Conservation (phyloP, 306 rosid species). For the Malus sylvestris region DNA sequence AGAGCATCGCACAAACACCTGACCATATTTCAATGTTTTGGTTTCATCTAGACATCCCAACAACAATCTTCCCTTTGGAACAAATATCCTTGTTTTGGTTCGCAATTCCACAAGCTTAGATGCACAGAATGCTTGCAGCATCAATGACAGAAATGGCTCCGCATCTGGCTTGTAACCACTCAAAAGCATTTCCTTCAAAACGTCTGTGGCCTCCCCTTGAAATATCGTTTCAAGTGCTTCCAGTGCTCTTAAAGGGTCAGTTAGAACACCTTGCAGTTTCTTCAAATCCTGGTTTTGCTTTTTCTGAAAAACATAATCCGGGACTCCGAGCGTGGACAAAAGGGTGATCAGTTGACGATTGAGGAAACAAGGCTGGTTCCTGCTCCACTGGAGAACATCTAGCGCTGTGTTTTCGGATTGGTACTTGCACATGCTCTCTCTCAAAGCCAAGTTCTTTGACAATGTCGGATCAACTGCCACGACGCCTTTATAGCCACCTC, state of each 20-base stretch:
- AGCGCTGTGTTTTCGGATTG: constrained; percentile 19
- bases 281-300: constrained; percentile 22
- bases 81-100: constrained; percentile 19
- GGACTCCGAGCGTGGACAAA: constrained; percentile 31
- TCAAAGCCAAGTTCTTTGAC: constrained; percentile 21
- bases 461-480: constrained; percentile 39
- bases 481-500: constrained; percentile 39
- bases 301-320: constrained; percentile 11
- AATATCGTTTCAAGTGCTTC: constrained; percentile 26
- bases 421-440: constrained; percentile 38
- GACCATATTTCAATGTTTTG: constrained; percentile 27
- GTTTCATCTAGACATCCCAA: constrained; percentile 50
- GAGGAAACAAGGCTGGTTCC: constrained; percentile 32
- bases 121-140: constrained; percentile 29
- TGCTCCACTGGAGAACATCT: constrained; percentile 36
- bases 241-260: constrained; percentile 23
- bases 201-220: constrained; percentile 20
- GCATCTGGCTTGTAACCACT: constrained; percentile 29
- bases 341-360: constrained; percentile 37
- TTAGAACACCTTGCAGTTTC: constrained; percentile 20
- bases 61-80: constrained; percentile 31
- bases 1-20: constrained; percentile 35
- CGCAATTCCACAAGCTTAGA: constrained; percentile 22
- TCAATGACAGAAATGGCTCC: constrained; percentile 39
- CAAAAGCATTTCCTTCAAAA: constrained; percentile 28